Evolutionary conservation across 2,329 filamentous ascomycete species (phyloP).

Genomic region (Cryoendolithus antarcticus): DNA sequence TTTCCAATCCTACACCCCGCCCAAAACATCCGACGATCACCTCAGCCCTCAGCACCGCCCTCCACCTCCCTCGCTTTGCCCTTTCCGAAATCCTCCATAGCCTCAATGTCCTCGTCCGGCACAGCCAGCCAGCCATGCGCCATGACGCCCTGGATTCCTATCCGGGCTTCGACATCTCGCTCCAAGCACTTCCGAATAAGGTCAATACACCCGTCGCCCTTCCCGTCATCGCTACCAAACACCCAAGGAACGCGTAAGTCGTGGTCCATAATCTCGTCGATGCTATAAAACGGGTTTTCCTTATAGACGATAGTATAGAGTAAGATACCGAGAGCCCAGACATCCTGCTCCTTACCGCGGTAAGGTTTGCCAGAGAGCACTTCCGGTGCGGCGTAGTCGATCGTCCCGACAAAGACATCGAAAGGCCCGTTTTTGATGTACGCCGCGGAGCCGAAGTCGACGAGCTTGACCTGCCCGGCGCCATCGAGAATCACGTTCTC

Average conservation of each 20-base stretch:
- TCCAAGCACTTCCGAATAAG: conserved; percentile 86
- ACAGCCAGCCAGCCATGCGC: conserved; percentile 68
- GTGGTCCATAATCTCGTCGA: conserved; percentile 98
- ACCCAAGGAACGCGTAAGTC: conserved; percentile 82
- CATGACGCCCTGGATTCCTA: conserved; percentile 82
- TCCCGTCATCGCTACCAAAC: conserved; percentile 14
- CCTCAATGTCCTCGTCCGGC: conserved; percentile 14
- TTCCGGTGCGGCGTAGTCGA: conserved; percentile 96
- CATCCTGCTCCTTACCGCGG: conserved; percentile 90
- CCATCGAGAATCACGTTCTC: conserved; percentile 96
- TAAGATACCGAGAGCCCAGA: conserved; percentile 93
- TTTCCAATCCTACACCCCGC: too few relatives aligned
- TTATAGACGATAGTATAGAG: conserved; percentile 99
- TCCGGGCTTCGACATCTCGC: conserved; percentile 68
- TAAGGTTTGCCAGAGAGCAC: conserved; percentile 87
- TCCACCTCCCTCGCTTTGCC: too few relatives aligned
- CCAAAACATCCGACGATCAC: too few relatives aligned
- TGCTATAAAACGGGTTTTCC: conserved; percentile 97
- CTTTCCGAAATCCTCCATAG: not conserved
- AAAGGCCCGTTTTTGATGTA: conserved; percentile 98
- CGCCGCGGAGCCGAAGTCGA: conserved; percentile 94
- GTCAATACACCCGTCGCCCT: conserved; percentile 87
- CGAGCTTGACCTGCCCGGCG: conserved; percentile 89
- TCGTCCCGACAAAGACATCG: conserved; percentile 97
- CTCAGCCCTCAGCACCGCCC: too few relatives aligned